These are phyloP conservation scores for Eleusine indica DNA, from an alignment of 176 grass and related monocot genomes.

Conservation along the genomic window DNA sequence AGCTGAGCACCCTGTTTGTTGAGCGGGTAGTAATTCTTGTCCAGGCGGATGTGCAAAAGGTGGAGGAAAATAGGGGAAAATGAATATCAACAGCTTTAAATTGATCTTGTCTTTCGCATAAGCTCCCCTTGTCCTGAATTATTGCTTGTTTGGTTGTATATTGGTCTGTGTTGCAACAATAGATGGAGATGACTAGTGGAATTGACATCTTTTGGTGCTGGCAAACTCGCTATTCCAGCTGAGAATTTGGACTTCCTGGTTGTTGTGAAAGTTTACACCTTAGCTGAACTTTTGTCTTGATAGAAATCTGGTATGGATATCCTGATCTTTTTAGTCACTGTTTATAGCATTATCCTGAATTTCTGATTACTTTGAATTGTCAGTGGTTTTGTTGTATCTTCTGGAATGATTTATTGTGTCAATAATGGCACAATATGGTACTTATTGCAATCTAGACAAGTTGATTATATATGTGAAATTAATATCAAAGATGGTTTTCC, in stretches of 20 bases:
- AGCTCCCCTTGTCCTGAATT: not conserved
- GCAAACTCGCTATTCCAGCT: not conserved
- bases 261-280: not conserved
- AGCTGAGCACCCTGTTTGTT: not conserved
- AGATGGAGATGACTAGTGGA: not conserved
- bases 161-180: not conserved
- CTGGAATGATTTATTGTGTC: not conserved
- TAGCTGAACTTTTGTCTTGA: not conserved
- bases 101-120: not conserved
- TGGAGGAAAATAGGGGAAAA: not conserved
- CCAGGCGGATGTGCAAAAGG: not conserved
- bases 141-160: not conserved
- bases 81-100: not conserved
- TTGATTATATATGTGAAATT: not conserved
- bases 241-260: not conserved
- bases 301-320: not conserved
- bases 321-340: not conserved
- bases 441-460: not conserved
- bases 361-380: not conserved
- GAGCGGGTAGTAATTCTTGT: not conserved
- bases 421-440: not conserved
- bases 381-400: not conserved
- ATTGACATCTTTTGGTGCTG: not conserved
- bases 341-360: not conserved
- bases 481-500: not conserved